Percentiles rank a stretch among this genome's conserved stretches.
Conservation (phyloP, 2,329 filamentous ascomycete species). For the Pseudogymnoascus sp. region DNA sequence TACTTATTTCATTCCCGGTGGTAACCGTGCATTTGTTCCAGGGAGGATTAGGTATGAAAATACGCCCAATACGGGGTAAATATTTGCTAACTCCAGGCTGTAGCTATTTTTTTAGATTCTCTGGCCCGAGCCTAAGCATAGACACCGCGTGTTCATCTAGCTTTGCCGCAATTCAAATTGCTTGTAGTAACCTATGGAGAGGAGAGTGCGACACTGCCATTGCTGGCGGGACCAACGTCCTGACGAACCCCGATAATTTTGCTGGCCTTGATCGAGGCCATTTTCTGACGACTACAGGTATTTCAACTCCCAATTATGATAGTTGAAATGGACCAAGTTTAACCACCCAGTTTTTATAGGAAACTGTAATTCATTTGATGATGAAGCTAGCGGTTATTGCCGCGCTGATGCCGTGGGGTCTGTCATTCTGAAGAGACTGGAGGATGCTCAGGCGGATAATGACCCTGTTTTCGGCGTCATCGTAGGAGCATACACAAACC, state of each 20-base stretch:
- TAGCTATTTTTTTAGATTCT: constrained; percentile 31
- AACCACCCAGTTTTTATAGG: constrained; percentile 21
- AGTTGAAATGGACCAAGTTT: neutral
- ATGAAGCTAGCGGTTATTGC: constrained; percentile 42
- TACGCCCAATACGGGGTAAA: constrained; percentile 12
- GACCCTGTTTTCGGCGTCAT: constrained; percentile 46
- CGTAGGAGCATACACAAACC: constrained; percentile 65
- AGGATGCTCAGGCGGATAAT: constrained; percentile 39
- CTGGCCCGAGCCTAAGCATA: constrained; percentile 28
- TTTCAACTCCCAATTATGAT: constrained; percentile 57
- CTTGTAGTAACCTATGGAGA: constrained; percentile 14
- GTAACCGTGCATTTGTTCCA: constrained; percentile 18
- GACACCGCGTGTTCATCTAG: constrained; percentile 31
- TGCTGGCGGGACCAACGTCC: constrained; percentile 18
- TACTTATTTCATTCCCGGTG: constrained; percentile 13
- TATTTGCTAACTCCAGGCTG: neutral
- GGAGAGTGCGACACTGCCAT: constrained; percentile 17
- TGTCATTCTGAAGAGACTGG: constrained; percentile 40
- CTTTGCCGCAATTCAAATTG: constrained; percentile 21
- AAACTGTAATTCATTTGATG: constrained; percentile 40
- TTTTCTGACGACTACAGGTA: constrained; percentile 64
- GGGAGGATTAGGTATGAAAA: constrained; percentile 22
- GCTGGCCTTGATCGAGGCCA: constrained; percentile 34
- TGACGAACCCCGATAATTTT: constrained; percentile 18
- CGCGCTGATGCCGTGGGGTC: constrained; percentile 40